phyloP scores from a whole-genome alignment of 495 filamentous ascomycete species.

The Aspergillus asperescens region DNA sequence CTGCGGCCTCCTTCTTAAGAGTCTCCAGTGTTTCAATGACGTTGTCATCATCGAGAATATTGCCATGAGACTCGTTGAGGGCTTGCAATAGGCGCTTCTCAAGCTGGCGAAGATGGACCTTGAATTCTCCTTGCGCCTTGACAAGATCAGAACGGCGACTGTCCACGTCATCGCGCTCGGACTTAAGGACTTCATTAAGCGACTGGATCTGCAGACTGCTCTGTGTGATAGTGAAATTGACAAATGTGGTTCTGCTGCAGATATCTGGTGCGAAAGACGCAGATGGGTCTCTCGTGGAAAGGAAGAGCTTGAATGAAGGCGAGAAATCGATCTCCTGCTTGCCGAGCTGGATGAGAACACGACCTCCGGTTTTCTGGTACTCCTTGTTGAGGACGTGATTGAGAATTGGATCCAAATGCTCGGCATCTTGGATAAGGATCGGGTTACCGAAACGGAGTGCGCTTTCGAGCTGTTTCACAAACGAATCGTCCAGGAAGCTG shows the following conservation, averaged over 20 bases:
- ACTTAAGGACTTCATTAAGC: constrained; percentile 92
- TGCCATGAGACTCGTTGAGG: constrained; percentile 93
- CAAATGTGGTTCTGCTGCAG: constrained; percentile 95
- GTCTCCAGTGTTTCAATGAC: constrained; percentile 98
- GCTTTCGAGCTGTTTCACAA: constrained; percentile 95
- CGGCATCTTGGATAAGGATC: constrained; percentile 96
- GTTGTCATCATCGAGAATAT: constrained; percentile 96
- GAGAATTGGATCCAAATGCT: constrained; percentile 92
- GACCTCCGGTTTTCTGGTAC: constrained; percentile 98
- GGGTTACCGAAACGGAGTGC: constrained; percentile 96
- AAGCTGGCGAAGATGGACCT: constrained; percentile 89
- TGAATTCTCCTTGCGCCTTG: constrained; percentile 98
- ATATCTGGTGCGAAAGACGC: constrained; percentile 96
- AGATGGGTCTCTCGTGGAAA: constrained; percentile 94
- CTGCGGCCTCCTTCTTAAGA: constrained; percentile 92
- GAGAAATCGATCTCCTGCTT: constrained; percentile 99
- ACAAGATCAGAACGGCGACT: constrained; percentile 92
- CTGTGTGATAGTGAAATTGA: constrained; percentile 99
- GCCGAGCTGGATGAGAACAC: constrained; percentile 95
- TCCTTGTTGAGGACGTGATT: constrained; percentile 99
- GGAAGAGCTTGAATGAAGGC: constrained; percentile 89
- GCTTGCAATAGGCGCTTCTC: constrained; percentile 92
- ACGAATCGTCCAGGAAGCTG: constrained; percentile 96
- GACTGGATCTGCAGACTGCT: constrained; percentile 98
- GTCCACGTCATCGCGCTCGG: constrained; percentile 96